Conservation (phyloP, 768 basidiomycete genomes). For the Tephrocybe sp. region DNA sequence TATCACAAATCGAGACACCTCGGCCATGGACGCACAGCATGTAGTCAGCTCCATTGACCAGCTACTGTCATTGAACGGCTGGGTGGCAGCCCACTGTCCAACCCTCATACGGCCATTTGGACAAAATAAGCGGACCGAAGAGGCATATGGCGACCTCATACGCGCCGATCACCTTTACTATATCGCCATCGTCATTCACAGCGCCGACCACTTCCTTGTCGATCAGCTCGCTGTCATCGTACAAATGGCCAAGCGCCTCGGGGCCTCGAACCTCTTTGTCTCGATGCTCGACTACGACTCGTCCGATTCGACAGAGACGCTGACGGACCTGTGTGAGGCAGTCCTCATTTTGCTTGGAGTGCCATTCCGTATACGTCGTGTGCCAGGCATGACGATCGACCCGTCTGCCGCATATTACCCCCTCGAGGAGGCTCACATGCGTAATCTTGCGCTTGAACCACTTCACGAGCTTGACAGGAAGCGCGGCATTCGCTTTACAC, state of each 20-base stretch:
- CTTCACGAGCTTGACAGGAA: constrained; percentile 77
- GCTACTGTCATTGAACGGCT: constrained; percentile 93
- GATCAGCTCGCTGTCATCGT: constrained; percentile 98
- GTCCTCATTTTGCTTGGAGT: constrained; percentile 92
- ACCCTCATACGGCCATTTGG: constrained; percentile 94
- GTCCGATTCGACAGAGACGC: constrained; percentile 90
- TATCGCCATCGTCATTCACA: constrained; percentile 93
- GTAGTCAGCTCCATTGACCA: constrained; percentile 90
- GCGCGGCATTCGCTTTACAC: constrained; percentile 78
- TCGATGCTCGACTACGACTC: constrained; percentile 98
- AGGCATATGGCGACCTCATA: constrained; percentile 87
- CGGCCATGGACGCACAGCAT: constrained; percentile 87
- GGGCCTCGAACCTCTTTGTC: constrained; percentile 89
- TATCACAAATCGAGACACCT: constrained; percentile 80
- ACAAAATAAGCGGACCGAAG: constrained; percentile 74
- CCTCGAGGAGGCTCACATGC: constrained; percentile 89
- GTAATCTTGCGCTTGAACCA: constrained; percentile 92
- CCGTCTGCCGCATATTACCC: constrained; percentile 92
- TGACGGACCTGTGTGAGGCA: constrained; percentile 93
- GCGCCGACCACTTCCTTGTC: constrained; percentile 97
- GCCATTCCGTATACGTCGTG: constrained; percentile 89
- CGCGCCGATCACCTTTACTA: constrained; percentile 86
- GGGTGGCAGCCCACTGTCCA: constrained; percentile 96
- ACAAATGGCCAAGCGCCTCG: constrained; percentile 89
- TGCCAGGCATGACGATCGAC: constrained; percentile 90